A percentile compares a stretch with the other conserved stretches of the same genome.
These are phyloP conservation scores for Omphalotus olearius DNA, from an alignment of 1,284 basidiomycete species.

Conservation along the genomic window DNA sequence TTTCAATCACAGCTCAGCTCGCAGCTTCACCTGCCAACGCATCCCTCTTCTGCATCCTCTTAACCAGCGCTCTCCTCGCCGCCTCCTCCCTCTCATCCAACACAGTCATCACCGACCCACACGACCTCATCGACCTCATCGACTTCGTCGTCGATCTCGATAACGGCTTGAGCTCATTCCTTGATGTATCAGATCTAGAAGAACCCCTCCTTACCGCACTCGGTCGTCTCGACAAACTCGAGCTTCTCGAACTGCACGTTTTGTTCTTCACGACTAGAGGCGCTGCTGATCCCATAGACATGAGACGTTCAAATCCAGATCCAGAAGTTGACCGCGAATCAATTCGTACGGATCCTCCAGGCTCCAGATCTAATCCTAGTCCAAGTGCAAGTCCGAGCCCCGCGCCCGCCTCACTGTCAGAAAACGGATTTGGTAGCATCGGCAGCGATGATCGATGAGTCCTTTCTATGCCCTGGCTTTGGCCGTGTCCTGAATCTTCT, in stretches of 20 bases:
- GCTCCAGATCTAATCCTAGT: background rate
- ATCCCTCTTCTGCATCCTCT: conserved; percentile 5
- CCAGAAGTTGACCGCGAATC: background rate
- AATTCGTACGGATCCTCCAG: no score
- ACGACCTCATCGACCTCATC: conserved; percentile 3
- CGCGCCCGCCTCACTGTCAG: background rate
- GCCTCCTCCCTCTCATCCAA: conserved; percentile 13
- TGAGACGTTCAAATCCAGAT: background rate
- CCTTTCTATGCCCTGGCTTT: background rate
- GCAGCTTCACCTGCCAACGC: no score
- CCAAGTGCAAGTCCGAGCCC: background rate
- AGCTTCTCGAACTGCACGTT: background rate
- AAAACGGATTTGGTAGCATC: background rate
- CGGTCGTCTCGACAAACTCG: no score
- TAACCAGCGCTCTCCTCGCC: conserved; percentile 12
- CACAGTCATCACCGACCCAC: conserved; percentile 7
- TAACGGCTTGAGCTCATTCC: background rate
- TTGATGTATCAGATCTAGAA: no score
- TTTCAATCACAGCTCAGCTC: no score
- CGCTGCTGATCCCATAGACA: background rate
- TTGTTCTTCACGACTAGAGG: conserved; percentile 8
- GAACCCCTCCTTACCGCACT: no score
- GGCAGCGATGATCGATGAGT: background rate
- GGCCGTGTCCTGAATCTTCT: no score
- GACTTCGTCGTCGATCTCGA: conserved; percentile 12